phyloP scores from a whole-genome alignment of 192 early-diverging fungal genomes.

The Oehlia diaphana region DNA sequence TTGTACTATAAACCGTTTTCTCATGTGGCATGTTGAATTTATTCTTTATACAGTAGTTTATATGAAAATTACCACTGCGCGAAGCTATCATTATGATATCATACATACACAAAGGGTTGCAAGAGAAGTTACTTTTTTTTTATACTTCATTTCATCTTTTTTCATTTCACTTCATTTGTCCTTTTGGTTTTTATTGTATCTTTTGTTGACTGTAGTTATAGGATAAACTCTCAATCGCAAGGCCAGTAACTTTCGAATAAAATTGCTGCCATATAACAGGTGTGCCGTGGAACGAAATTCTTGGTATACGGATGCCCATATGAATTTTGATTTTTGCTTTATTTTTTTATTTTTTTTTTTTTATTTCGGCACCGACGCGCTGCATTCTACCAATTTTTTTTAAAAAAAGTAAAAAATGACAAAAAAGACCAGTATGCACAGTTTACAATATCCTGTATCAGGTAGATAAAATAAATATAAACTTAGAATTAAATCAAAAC shows the following conservation, averaged over 20 bases:
- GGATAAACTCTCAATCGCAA: constrained; percentile 27
- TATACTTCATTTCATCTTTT: constrained; percentile 15
- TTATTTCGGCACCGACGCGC: background rate
- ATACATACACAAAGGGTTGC: constrained; percentile 27
- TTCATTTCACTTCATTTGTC: constrained; percentile 16
- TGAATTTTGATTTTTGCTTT: background rate
- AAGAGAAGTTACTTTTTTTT: constrained; percentile 30
- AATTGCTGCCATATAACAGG: constrained; percentile 22
- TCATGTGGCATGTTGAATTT: constrained; percentile 30
- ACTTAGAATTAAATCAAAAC: background rate
- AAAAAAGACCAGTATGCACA: no score
- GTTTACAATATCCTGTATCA: no score
- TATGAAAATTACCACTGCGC: constrained; percentile 22
- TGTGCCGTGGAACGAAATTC: constrained; percentile 24
- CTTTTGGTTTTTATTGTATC: constrained; percentile 22
- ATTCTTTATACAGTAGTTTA: constrained; percentile 26
- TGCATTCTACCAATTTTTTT: background rate
- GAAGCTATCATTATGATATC: constrained; percentile 24
- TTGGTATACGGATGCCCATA: constrained; percentile 4
- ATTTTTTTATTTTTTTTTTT: background rate
- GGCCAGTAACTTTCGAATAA: constrained; percentile 24
- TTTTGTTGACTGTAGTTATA: constrained; percentile 22
- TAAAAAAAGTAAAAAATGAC: background rate
- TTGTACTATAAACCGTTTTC: constrained; percentile 24
- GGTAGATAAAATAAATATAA: no score